Percentiles rank a stretch among this genome's conserved stretches.
phyloP scores from a whole-genome alignment of 2,329 filamentous ascomycete genomes.

The Trichophyton rubrum region DNA sequence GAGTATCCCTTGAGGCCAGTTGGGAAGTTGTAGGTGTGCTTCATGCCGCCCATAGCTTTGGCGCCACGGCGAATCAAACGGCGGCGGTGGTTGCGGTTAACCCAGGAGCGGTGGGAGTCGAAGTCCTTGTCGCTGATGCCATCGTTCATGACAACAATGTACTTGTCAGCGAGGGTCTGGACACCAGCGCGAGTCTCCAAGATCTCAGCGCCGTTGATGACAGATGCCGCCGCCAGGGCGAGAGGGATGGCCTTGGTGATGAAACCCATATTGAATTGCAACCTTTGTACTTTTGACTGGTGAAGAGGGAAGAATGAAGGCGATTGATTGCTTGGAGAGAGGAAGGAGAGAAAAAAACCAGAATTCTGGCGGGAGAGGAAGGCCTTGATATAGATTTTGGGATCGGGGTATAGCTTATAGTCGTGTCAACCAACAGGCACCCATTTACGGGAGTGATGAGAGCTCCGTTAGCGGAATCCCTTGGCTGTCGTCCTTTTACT shows the following conservation, averaged over 20 bases:
- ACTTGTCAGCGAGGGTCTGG: conserved; percentile 6
- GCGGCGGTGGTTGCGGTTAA: conserved; percentile 3
- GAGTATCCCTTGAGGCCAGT: conserved; percentile 6
- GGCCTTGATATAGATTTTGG: neutral
- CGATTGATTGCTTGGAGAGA: neutral
- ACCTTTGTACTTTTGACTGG: neutral
- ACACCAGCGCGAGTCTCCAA: neutral
- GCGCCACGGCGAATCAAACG: conserved; percentile 1
- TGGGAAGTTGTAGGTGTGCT: conserved; percentile 8
- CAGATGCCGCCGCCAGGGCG: conserved; percentile 6
- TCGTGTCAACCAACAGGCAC: neutral
- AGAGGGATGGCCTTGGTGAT: conserved; percentile 6
- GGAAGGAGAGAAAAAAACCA: neutral
- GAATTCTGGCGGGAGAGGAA: neutral
- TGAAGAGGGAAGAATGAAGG: neutral
- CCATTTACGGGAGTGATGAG: neutral
- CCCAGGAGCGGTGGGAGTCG: conserved; percentile 6
- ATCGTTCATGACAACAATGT: conserved; percentile 11
- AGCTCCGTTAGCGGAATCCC: neutral
- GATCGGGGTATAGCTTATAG: neutral
- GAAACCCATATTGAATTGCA: conserved; percentile 3
- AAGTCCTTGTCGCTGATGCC: conserved; percentile 5
- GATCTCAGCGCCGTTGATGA: conserved; percentile 7
- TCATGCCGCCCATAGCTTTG: conserved; percentile 4
- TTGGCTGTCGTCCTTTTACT: neutral